A percentile compares a stretch with the other conserved stretches of the same genome.
Conservation (phyloP, 2,329 filamentous ascomycete genomes). For the Curvularia sp. region DNA sequence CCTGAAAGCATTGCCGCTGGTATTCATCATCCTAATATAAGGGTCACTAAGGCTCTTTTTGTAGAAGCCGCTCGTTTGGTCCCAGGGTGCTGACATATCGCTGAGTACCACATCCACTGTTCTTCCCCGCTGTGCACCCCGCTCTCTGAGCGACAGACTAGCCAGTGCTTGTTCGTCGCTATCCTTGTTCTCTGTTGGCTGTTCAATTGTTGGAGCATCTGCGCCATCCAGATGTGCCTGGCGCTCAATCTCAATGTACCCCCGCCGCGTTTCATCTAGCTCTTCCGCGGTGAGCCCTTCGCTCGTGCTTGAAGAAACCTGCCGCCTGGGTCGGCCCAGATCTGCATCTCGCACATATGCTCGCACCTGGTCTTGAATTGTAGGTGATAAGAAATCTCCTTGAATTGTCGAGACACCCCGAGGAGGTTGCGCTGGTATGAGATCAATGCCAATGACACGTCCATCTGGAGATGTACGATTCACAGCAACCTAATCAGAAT, state of each 20-base stretch:
- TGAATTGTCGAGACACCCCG: conserved; percentile 93
- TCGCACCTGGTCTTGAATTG: conserved; percentile 78
- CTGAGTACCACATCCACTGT: conserved; percentile 92
- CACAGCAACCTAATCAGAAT: conserved; percentile 71
- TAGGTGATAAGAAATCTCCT: conserved; percentile 83
- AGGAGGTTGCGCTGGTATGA: conserved; percentile 91
- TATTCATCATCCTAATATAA: conserved; percentile 99
- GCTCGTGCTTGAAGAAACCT: conserved; percentile 36
- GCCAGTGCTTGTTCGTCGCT: conserved; percentile 36
- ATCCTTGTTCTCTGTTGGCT: conserved; percentile 19
- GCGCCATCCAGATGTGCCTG: conserved; percentile 50
- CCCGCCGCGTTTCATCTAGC: conserved; percentile 56
- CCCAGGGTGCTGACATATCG: conserved; percentile 99
- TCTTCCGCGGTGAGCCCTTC: conserved; percentile 49
- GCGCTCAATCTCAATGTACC: conserved; percentile 72
- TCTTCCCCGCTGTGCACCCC: conserved; percentile 57
- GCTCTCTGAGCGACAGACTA: conserved; percentile 41
- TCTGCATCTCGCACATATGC: conserved; percentile 73
- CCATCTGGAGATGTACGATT: conserved; percentile 78
- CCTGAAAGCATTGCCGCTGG: conserved; percentile 82
- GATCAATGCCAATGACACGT: conserved; percentile 87
- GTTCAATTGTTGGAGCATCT: conserved; percentile 27
- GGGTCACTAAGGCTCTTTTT: conserved; percentile 94
- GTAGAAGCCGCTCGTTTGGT: conserved; percentile 77
- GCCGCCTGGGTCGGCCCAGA: conserved; percentile 60